These are phyloP conservation scores for Vachellia pachyceras DNA, from an alignment of 306 rosid species.

Conservation along the genomic window DNA sequence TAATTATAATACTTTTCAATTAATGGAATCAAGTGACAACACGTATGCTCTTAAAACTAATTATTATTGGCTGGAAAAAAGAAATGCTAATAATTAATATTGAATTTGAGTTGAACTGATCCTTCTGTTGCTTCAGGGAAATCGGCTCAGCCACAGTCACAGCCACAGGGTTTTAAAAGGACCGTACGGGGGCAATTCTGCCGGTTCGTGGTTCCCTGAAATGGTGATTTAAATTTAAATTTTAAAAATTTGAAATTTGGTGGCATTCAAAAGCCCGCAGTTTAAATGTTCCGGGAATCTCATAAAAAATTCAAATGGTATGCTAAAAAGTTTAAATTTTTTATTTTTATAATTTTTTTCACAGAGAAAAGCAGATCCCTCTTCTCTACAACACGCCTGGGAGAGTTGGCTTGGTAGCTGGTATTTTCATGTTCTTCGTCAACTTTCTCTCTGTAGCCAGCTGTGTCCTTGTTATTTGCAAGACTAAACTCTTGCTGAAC, in stretches of 20 bases:
- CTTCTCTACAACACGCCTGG: conserved; percentile 47
- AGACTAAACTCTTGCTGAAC: conserved; percentile 28
- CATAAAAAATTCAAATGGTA: background rate
- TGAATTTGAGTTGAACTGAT: no score
- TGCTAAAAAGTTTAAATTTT: conserved; percentile 30
- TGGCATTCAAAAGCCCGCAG: background rate
- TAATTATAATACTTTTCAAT: no score
- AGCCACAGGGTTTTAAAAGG: background rate
- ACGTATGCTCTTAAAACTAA: no score
- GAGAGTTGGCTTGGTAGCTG: conserved; percentile 23
- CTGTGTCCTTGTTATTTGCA: conserved; percentile 34
- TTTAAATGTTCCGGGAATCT: background rate
- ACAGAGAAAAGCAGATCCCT: conserved; percentile 56
- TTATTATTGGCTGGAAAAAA: no score
- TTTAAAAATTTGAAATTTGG: background rate
- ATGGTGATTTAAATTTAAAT: background rate
- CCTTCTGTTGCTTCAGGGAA: no score
- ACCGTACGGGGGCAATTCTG: background rate
- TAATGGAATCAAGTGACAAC: no score
- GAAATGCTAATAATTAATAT: no score
- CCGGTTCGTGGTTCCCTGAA: background rate
- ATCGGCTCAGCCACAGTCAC: no score
- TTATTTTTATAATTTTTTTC: conserved; percentile 13
- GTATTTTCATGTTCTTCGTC: conserved; percentile 24
- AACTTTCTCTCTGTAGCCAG: conserved; percentile 58